phyloP scores from a whole-genome alignment of 768 basidiomycete species.

The Strobilomyces confusus region DNA sequence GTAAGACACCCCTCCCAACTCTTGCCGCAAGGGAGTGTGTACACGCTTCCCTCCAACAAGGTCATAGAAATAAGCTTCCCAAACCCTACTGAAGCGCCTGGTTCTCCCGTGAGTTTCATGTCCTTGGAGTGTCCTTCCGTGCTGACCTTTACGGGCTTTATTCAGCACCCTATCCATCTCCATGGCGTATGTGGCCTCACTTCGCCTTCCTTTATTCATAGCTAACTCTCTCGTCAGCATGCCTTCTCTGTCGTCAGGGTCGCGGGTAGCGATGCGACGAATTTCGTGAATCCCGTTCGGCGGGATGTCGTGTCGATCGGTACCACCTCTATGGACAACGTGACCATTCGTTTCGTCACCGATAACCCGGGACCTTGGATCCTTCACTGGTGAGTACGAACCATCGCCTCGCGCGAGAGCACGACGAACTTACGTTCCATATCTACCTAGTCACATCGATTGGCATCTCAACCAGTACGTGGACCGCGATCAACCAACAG shows the following conservation, averaged over 20 bases:
- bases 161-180: slow-evolving; percentile 37
- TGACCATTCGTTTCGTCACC: no score
- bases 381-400: no score
- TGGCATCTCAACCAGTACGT: slow-evolving; percentile 29
- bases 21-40: slow-evolving; percentile 45
- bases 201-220: not conserved
- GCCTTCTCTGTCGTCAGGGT: slow-evolving; percentile 33
- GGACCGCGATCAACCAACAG: not conserved
- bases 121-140: not conserved
- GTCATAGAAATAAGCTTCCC: slow-evolving; percentile 46
- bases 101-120: slow-evolving; percentile 26
- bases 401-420: no score
- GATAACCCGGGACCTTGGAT: no score
- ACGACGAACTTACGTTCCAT: not conserved
- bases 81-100: slow-evolving; percentile 19
- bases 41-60: slow-evolving; percentile 40
- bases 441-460: slow-evolving; percentile 24
- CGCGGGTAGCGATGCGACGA: no score
- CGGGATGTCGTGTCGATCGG: no score
- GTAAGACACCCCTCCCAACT: slow-evolving; percentile 41
- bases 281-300: no score
- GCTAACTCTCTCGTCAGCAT: slow-evolving; percentile 21
- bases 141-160: not conserved
- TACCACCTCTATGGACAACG: no score
- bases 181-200: slow-evolving; percentile 34